phyloP scores from a whole-genome alignment of 139 green algal species.

The Microglena sp. region DNA sequence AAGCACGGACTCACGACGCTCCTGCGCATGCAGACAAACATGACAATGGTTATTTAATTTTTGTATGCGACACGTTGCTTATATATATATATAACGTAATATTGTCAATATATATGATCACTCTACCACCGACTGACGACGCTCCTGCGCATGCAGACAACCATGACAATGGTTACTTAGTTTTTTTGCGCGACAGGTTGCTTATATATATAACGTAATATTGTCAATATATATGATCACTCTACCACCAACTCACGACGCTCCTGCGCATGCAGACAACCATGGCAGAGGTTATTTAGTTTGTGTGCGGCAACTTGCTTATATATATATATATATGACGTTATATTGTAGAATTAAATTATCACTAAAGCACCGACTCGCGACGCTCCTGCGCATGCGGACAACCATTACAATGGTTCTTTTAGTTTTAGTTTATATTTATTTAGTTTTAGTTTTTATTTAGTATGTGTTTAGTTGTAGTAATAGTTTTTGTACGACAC shows the following conservation, averaged over 20 bases:
- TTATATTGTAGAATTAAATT: slow-evolving; percentile 82
- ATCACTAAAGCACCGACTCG: slow-evolving; percentile 83
- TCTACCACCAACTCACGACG: slow-evolving; percentile 80
- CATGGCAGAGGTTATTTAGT: neutral
- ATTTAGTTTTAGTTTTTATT: no score
- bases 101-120: slow-evolving; percentile 87
- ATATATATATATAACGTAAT: neutral
- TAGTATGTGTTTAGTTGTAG: no score
- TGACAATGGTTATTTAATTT: neutral
- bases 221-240: slow-evolving; percentile 85
- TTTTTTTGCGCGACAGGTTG: neutral
- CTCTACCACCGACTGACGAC: slow-evolving; percentile 79
- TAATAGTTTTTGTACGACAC: neutral
- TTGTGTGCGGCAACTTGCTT: neutral
- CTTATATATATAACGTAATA: neutral
- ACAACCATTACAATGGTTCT: neutral
- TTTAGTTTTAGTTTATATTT: no score
- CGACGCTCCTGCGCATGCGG: slow-evolving; percentile 57
- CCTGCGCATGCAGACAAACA: slow-evolving; percentile 32
- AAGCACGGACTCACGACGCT: slow-evolving; percentile 79
- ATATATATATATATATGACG: neutral
- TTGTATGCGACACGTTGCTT: neutral
- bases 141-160: slow-evolving; percentile 52
- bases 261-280: slow-evolving; percentile 49
- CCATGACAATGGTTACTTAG: neutral